Evolutionary conservation across 2,329 filamentous ascomycete genomes (phyloP), one percentile per base, ranked within the genome.

Genomic region (Cladosporium sp.): DNA sequence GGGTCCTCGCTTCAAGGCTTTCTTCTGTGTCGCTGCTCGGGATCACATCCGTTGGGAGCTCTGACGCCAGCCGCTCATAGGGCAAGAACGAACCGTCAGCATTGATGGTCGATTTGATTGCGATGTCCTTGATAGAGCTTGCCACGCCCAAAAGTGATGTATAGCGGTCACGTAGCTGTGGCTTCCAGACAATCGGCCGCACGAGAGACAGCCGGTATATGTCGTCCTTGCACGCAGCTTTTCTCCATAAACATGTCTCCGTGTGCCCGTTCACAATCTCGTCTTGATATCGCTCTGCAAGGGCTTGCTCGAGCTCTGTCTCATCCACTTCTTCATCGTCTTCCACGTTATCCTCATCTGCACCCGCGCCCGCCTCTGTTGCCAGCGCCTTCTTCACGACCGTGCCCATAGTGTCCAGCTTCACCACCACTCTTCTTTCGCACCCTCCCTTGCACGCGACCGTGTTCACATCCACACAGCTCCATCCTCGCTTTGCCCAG

Each of bases 401-500:
- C 10, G 53, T 64, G n/a, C 59, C 85, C 86, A 44, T 86, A 83
- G 4, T 65, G 84, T 83, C 72, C 85, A 96, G 81, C 78, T 91
- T 92, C 62, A 98, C 91, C 5, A 95, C 86, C 49, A 97, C 83
- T 72, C 96, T 91, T 72, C 90, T 89, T 74, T 90, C 89, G 74
- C 95, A 99, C 2, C 93, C 87, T 49, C 90, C 89, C 50, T 82
- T 84, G 76, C 95, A 99, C 21, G 88, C 87, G 18, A 98, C 92
- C 4, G 91, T 91, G 78, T 96, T 93, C 69, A 88, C 88, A 71
- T 90, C 90, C 55, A 90, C 88, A 73, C 94, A 97, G 4, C 89
- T 84, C 94, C 95, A 99, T 0, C 94, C 94, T 66, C 91, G 83
- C 81, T 94, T 97, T 0, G 93, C 93, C 95, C 95, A 99, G 76